Base-by-base conservation (phyloP, 2,329 filamentous ascomycete genomes). In the Paramyrothecium roridum region DNA sequence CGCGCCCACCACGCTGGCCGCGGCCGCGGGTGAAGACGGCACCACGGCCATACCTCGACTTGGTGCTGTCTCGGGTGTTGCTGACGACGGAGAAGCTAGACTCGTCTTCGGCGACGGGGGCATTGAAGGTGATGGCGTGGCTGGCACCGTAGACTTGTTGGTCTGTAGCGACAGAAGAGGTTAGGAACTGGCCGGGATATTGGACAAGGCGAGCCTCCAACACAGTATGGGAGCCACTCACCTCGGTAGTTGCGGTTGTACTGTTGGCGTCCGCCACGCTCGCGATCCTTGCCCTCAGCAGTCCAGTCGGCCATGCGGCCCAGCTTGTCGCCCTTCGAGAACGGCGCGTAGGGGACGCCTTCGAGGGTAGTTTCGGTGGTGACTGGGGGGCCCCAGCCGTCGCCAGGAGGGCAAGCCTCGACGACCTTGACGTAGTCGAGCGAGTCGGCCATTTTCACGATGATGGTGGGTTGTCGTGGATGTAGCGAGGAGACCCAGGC, bases 291-390 rank as follows among this genome's bases (percentile, higher is more conserved):
- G 73, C 90, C 87, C 71, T 97, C 95, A 50, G 86, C 71, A 19
- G 93, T 96, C 95, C 95, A 99, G 81, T 99, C 95, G 58, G 95
- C 95, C 93, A 99, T 98, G 73, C 95, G 93, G 70, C 95, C 95
- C 57, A 99, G 82, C 83, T 97, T 98, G 81, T 99, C 95, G 72
- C 91, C 92, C 78, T 99, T 99, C 64, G 93, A 97, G 81, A 95
- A 99, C 58, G 95, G 95, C 66, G 95, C 95, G 75, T 97, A 99
- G 43, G 95, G 95, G 51, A 98, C 91, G 71, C 95, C 95, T 72
- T 96, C 88, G 67, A 98, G 84, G 59, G 90, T 96, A 61, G 91
- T 96, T 73, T 96, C 91, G 66, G 79, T 85, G 58, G 92, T 89
- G 64, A 89, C 85, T 58, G 89, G 75, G 53, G 93, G 93, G 57